These are phyloP conservation scores for Urostyla sp. DNA, from an alignment of 73 alveolate species.

Conservation along the genomic window DNA sequence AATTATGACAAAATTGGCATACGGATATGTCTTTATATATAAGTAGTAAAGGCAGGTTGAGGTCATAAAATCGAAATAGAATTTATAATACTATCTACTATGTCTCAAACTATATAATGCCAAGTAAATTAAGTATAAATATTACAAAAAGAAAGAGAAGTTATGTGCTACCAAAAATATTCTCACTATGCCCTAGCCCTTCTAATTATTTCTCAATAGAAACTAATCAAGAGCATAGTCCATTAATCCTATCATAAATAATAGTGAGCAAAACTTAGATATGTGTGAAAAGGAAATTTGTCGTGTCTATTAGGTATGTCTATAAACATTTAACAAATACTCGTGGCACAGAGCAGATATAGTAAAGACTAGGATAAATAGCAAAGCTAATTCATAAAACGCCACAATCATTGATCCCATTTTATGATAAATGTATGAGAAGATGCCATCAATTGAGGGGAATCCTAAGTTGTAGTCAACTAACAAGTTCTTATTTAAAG, in stretches of 20 bases:
- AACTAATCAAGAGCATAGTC: too few species aligned
- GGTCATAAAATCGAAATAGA: not conserved
- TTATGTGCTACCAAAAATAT: not conserved
- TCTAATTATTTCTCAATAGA: too few species aligned
- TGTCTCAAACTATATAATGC: conserved; percentile 10
- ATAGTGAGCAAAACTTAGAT: too few species aligned
- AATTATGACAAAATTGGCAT: not conserved
- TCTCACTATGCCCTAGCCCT: too few species aligned
- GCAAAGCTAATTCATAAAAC: not conserved
- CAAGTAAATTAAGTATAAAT: not conserved
- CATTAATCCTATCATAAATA: too few species aligned
- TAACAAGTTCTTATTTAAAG: conserved; percentile 1
- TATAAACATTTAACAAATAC: too few species aligned
- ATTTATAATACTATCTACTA: conserved; percentile 19
- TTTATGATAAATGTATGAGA: not conserved
- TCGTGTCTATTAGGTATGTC: too few species aligned
- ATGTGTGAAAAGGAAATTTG: too few species aligned
- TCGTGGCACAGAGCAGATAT: too few species aligned
- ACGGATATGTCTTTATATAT: conserved; percentile 5
- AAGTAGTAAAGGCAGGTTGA: conserved; percentile 10
- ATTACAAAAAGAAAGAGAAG: not conserved
- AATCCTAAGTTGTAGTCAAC: not conserved
- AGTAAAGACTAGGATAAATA: too few species aligned
- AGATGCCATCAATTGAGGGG: not conserved
- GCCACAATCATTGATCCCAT: not conserved